Evolutionary conservation across 2,329 filamentous ascomycete genomes (phyloP).

Genomic region (Penicillium sp.): DNA sequence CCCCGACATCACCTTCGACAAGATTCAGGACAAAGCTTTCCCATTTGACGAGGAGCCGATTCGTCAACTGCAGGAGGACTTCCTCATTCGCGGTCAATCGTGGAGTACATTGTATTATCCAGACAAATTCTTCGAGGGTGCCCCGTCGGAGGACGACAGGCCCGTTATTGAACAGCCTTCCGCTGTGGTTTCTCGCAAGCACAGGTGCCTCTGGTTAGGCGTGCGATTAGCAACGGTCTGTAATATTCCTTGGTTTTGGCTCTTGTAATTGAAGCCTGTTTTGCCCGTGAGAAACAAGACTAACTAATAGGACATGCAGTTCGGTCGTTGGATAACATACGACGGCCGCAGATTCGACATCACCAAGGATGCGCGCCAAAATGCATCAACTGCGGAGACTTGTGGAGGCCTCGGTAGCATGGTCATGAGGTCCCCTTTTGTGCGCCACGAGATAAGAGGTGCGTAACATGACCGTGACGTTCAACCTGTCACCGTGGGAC

Average conservation of each 20-base stretch:
- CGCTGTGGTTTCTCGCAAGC: constrained; percentile 50
- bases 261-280: not conserved
- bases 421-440: not conserved
- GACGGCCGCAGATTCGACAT: constrained; percentile 35
- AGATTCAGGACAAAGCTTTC: constrained; percentile 45
- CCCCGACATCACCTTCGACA: constrained; percentile 36
- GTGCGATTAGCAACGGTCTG: constrained; percentile 46
- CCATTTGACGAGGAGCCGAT: constrained; percentile 44
- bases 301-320: constrained; percentile 24
- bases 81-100: constrained; percentile 56
- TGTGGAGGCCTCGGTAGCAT: constrained; percentile 15
- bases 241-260: constrained; percentile 6
- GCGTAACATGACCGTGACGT: not conserved
- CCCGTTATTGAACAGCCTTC: constrained; percentile 54
- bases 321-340: constrained; percentile 45
- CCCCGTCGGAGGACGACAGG: constrained; percentile 57
- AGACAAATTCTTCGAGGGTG: constrained; percentile 52
- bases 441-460: constrained; percentile 9
- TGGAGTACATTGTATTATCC: constrained; percentile 55
- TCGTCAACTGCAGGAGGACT: constrained; percentile 60
- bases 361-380: constrained; percentile 33
- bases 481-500: not conserved
- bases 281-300: not conserved
- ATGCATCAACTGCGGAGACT: constrained; percentile 19
- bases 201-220: constrained; percentile 56